A percentile compares a stretch with the other conserved stretches of the same genome.
Evolutionary conservation across 305 asterid genomes (phyloP).

Genomic region (Solanum chacoense): DNA sequence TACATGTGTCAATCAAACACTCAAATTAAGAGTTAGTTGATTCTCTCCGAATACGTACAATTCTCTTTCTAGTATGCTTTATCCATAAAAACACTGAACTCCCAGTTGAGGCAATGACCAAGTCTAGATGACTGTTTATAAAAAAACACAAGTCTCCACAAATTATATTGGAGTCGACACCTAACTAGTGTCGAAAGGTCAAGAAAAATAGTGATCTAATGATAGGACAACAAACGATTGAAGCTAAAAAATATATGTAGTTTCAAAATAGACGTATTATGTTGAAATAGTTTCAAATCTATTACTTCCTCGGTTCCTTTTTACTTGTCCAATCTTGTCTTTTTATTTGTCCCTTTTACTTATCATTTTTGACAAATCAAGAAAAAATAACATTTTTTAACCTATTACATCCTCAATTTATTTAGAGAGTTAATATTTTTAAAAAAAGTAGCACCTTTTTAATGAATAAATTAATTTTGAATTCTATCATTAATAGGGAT

Average conservation of each 20-base stretch:
- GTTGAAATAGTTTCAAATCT: neutral
- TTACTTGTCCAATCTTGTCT: neutral
- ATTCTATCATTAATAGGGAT: no score
- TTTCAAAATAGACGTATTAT: neutral
- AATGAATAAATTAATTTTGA: no score
- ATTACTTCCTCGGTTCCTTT: fast-evolving
- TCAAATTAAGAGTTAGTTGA: neutral
- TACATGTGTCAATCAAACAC: neutral
- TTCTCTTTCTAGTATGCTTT: no score
- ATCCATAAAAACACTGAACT: no score
- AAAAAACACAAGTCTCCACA: neutral
- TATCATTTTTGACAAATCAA: no score
- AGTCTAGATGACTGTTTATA: neutral
- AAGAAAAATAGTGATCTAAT: neutral
- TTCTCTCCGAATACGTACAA: neutral
- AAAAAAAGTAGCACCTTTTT: no score
- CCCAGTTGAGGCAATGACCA: neutral
- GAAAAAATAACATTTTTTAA: no score
- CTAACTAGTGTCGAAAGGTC: neutral
- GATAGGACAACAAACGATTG: neutral
- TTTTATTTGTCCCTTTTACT: neutral
- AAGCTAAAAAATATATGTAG: neutral
- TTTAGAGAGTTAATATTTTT: no score
- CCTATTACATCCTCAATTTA: no score
- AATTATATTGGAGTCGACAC: neutral